Evolutionary conservation across 257 asterid species (phyloP).

Genomic region (Primulina huaijiensis): DNA sequence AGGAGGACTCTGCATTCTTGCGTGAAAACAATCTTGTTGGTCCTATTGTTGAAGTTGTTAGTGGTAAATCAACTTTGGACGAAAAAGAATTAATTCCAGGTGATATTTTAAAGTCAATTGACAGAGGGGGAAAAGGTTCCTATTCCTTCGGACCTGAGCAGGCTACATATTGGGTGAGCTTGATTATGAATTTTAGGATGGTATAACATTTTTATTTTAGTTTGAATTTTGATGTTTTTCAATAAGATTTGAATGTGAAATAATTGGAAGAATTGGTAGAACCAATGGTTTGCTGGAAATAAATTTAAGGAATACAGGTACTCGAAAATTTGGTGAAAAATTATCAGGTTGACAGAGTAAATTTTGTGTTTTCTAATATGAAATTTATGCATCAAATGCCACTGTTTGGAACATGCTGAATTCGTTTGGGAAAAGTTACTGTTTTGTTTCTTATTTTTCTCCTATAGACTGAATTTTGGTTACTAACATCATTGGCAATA

Average conservation of each 20-base stretch:
- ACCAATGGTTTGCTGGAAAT: conserved; percentile 2
- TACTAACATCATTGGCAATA: conserved; percentile 21
- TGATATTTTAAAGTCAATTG: conserved; percentile 74
- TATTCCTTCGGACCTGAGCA: conserved; percentile 57
- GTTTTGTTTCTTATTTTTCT: not conserved
- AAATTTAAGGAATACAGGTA: not conserved
- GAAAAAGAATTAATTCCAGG: conserved; percentile 44
- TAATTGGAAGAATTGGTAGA: conserved; percentile 10
- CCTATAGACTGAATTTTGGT: conserved; percentile 16
- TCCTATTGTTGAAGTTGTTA: conserved; percentile 63
- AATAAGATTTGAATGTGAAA: not conserved
- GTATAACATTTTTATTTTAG: not conserved
- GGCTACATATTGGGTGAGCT: conserved; percentile 90
- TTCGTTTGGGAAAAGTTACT: not conserved
- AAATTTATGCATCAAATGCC: not conserved
- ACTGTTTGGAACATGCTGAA: not conserved
- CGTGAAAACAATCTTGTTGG: conserved; percentile 68
- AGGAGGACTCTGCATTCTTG: conserved; percentile 84
- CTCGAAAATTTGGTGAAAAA: not conserved
- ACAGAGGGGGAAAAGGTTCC: conserved; percentile 89
- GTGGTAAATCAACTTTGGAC: conserved; percentile 39
- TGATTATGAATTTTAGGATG: conserved; percentile 6
- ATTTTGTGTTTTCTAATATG: conserved; percentile 10
- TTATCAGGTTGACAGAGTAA: not conserved
- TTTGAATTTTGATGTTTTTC: conserved; percentile 1